Evolutionary conservation across 805 yeast genomes (phyloP), one percentile per base, ranked within the genome.

Genomic region (Metahyphopichia silvanorum): DNA sequence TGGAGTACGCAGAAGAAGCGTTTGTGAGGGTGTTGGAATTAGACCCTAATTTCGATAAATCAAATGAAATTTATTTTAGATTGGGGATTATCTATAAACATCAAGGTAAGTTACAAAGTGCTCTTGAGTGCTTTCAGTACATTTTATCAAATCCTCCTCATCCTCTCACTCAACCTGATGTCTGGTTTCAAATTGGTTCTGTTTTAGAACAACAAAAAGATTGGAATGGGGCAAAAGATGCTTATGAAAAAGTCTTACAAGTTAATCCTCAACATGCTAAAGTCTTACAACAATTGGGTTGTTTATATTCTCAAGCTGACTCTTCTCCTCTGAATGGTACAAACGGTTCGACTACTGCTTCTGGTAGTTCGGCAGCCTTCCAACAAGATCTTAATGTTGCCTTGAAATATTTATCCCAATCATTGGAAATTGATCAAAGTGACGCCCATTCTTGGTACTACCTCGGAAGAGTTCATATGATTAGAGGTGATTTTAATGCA

Each of bases 361-460:
- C 27, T 9, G 15, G 9, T 15, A 16, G 15, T 14, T 15, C 73
- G 76, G 43, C 71, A 80, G 21, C 69, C 6, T 79, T 87, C 66
- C 78, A 82, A 46, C 71, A 65, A 38, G 91, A 89, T 58, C 81
- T 91, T 46, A 88, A 83, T 46, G 69, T 81, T 38, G 96, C 98
- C 14, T 65, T 89, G 39, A 77, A 80, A 48, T 79, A 89, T 49
- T 71, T 93, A 37, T 72, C 86, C 20, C 94, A 89, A 59, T 85
- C 96, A 10, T 67, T 93, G 41, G 97, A 91, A 51, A 79, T 89
- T 19, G 97, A 91, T 56, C 76, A 82, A 32, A 71, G 82, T 23
- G 98, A 93, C 58, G 96, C 98, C 4, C 95, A 93, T 51, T 81
- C 95, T 19, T 93, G 98, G 98, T 93, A 93, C 63, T 86, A 93